A percentile compares a stretch with the other conserved stretches of the same genome.
phyloP scores from a whole-genome alignment of 2,329 filamentous ascomycete genomes.

The Waltergamsia citrina region DNA sequence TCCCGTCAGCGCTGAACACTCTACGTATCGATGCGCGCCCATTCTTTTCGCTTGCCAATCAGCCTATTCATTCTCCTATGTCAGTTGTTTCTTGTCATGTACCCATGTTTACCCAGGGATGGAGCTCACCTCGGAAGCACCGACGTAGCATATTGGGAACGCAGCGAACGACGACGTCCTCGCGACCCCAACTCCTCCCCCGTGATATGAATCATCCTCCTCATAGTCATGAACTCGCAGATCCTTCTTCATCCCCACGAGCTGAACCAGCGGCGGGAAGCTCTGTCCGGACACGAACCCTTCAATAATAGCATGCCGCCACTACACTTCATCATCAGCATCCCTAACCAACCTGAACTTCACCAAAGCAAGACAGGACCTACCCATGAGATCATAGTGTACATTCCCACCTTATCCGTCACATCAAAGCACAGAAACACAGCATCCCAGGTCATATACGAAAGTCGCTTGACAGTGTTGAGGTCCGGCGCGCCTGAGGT shows the following conservation, averaged over 20 bases:
- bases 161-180: slow-evolving; percentile 7
- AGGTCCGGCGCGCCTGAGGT: slow-evolving; percentile 28
- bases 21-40: slow-evolving; percentile 17
- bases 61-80: slow-evolving; percentile 12
- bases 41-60: slow-evolving; percentile 20
- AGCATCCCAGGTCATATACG: slow-evolving; percentile 25
- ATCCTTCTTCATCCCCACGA: slow-evolving; percentile 25
- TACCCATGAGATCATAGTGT: slow-evolving; percentile 25
- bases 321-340: slow-evolving; percentile 11
- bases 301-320: slow-evolving; percentile 15
- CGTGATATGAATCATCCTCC: background rate
- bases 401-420: slow-evolving; percentile 20
- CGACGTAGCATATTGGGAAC: slow-evolving; percentile 19
- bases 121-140: slow-evolving; percentile 15
- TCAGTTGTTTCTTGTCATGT: background rate
- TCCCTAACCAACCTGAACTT: background rate
- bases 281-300: slow-evolving; percentile 14
- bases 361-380: slow-evolving; percentile 2
- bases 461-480: slow-evolving; percentile 19
- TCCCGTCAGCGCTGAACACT: slow-evolving; percentile 25
- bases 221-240: slow-evolving; percentile 10
- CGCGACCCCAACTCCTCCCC: background rate
- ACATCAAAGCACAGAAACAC: slow-evolving; percentile 30
- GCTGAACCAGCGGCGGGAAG: slow-evolving; percentile 15
- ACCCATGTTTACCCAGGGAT: background rate